Evolutionary conservation across 2,329 filamentous ascomycete species (phyloP).

Genomic region (Aureobasidium uvarum): DNA sequence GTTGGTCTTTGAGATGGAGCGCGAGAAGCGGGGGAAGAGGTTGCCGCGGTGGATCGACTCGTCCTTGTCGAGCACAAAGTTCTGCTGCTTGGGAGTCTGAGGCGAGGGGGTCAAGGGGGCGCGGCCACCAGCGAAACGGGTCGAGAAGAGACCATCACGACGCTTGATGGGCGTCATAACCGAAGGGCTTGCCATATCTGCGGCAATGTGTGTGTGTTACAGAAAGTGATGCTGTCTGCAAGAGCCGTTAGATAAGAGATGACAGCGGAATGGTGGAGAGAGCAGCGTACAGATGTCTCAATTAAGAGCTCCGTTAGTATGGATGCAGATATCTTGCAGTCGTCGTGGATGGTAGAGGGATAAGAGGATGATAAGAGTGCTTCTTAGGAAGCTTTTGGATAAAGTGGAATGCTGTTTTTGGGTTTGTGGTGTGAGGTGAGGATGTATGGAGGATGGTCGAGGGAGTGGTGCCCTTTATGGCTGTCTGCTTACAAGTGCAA

Average conservation of each 20-base stretch:
- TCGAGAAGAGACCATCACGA: conserved; percentile 87
- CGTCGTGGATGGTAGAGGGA: conserved; percentile 33
- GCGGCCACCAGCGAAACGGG: conserved; percentile 88
- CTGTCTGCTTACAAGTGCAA: conserved; percentile 25
- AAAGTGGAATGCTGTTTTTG: conserved; percentile 25
- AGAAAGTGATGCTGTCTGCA: conserved; percentile 29
- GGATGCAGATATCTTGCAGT: conserved; percentile 38
- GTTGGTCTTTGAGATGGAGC: conserved; percentile 62
- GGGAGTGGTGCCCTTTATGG: conserved; percentile 25
- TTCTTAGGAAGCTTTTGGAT: conserved; percentile 30
- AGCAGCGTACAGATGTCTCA: conserved; percentile 36
- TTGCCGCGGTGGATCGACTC: conserved; percentile 75
- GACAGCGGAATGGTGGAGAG: neutral
- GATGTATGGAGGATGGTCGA: neutral
- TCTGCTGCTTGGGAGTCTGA: conserved; percentile 63
- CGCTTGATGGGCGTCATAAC: conserved; percentile 93
- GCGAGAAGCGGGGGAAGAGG: conserved; percentile 74
- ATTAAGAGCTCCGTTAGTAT: conserved; percentile 43
- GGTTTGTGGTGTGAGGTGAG: conserved; percentile 31
- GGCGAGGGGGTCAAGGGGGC: conserved; percentile 95
- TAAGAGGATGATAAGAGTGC: conserved; percentile 31
- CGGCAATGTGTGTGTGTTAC: conserved; percentile 5
- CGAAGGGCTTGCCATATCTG: conserved; percentile 71
- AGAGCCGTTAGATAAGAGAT: conserved; percentile 32
- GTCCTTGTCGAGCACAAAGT: conserved; percentile 50